These are phyloP conservation scores for Aureobasidium sp. DNA, from an alignment of 2,329 filamentous ascomycete species.

Conservation along the genomic window DNA sequence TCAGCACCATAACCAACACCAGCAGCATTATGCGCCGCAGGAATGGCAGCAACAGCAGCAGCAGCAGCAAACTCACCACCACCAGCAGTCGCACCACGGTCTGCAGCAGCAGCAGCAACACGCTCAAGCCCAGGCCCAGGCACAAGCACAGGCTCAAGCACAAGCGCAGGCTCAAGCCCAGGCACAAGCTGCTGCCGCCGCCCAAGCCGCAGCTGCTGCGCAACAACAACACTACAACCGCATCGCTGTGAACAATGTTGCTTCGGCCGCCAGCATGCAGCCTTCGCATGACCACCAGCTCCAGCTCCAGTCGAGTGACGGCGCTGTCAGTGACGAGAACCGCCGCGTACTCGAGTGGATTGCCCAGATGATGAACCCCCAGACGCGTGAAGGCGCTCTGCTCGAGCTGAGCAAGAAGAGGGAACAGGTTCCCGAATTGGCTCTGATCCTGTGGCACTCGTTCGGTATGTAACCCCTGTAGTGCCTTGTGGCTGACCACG, in stretches of 20 bases:
- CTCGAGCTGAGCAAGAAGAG: conserved; percentile 97
- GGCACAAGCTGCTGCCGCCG: conserved; percentile 35
- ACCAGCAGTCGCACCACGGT: conserved; percentile 44
- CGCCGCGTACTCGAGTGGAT: conserved; percentile 88
- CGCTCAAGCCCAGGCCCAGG: conserved; percentile 21
- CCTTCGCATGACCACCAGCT: conserved; percentile 6
- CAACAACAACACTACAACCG: conserved; percentile 28
- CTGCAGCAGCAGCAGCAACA: conserved; percentile 44
- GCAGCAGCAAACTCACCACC: conserved; percentile 28
- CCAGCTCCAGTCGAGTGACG: conserved; percentile 3
- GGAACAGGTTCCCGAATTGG: conserved; percentile 93
- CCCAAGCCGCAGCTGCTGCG: conserved; percentile 41
- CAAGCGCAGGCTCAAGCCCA: conserved; percentile 19
- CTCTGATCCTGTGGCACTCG: conserved; percentile 95
- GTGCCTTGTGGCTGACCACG: neutral
- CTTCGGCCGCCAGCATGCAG: conserved; percentile 3
- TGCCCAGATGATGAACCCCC: conserved; percentile 79
- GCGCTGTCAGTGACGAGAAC: conserved; percentile 63
- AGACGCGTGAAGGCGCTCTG: conserved; percentile 79
- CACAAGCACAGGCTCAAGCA: conserved; percentile 25
- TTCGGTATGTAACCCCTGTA: conserved; percentile 61
- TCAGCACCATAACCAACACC: conserved; percentile 33
- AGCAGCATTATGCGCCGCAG: conserved; percentile 39
- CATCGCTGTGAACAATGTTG: conserved; percentile 28
- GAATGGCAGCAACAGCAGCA: conserved; percentile 40